Base-by-base conservation (phyloP, 2,329 filamentous ascomycete species). In the Epichloe gansuensis region DNA sequence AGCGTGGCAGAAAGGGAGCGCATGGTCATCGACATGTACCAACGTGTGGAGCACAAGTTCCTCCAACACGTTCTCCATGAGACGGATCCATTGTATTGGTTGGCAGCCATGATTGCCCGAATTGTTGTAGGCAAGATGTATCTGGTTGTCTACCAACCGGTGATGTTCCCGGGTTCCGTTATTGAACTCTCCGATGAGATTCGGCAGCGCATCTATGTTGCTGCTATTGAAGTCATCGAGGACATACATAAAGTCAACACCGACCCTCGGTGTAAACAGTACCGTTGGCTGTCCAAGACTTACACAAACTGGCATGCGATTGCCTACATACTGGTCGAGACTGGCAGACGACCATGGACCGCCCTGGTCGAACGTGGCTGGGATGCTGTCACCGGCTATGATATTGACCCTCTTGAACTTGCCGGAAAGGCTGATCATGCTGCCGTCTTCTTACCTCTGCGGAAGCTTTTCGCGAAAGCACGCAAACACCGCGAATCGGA, bases 61-160 rank as follows among this genome's bases (percentile, higher is more conserved):
- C 66, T 82, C 21, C 67, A 68, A 39, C 70, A 81, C 53, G 75
- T 75, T 50, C 66, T 77, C 52, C 72, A 74, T 61, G 64, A 69
- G 44, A 69, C 59, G 56, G 65, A 78, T 46, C 73, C 77, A 0
- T 68, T 88, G 1, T 82, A 82, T 56, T 88, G 84, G 82, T 78
- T 86, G 28, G 78, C 78, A 7, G 82, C 80, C 4, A 85, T 85
- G 31, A 74, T 88, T 25, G 77, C 81, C 3, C 79, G 85, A 9
- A 73, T 91, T 35, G 81, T 91, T 56, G 79, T 90, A 69, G 82
- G 83, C 47, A 91, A 90, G 67, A 81, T 90, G 72, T 88, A 83
- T 70, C 74, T 93, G 38, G 77, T 90, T 55, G 77, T 88, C 2
- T 86, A 91, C 61, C 83, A 91, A 59, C 86, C 86, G 0, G 76